Base-by-base conservation (phyloP, 2,329 filamentous ascomycete species). In the Drechslerella coelobrocha region DNA sequence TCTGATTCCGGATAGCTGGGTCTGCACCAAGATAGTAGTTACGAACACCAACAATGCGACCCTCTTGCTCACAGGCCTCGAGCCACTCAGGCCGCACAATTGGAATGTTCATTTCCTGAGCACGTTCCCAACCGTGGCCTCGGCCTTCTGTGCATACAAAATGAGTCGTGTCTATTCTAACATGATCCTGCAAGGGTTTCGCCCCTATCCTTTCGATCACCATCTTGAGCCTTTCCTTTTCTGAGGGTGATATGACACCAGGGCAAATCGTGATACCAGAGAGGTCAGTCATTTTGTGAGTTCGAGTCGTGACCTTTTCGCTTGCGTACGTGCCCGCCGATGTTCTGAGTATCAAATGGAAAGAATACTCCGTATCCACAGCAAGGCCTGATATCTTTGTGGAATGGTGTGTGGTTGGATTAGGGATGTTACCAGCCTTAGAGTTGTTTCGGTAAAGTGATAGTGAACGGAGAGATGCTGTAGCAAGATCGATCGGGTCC, bases 261-360 rank as follows among this genome's bases (percentile, higher is more conserved):
- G 92, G 89, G 1, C 93, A 96, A 75, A 99, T 90, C 23, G 93
- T 97, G 79, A 99, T 92, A 66, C 94, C 94, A 74, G 89, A 92
- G 55, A 99, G 83, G 79, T 99, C 92, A 39, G 93, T 97, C 92
- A 99, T 97, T 83, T 97, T 96, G 82, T 99, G 94, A 48, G 94
- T 99, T 77, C 89, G 87, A 66, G 96, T 92, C 2, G 85, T 85
- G 56, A 99, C 83, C 78, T 89, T 91, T 74, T 96, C 90, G 78
- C 89, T 94, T 72, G 85, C 85, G 77, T 88, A 92, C 39, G 90
- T 96, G 68, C 94, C 94, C 2, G 94, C 94, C 61, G 87, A 92
- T 5, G 94, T 99, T 76, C 91, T 86, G 77, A 99, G 83, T 8
- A 97, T 89, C 54, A 97, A 84, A 78, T 97, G 91, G 82, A 99